Evolutionary conservation across 2,329 filamentous ascomycete genomes (phyloP).

Genomic region (Cryphonectria radicalis): DNA sequence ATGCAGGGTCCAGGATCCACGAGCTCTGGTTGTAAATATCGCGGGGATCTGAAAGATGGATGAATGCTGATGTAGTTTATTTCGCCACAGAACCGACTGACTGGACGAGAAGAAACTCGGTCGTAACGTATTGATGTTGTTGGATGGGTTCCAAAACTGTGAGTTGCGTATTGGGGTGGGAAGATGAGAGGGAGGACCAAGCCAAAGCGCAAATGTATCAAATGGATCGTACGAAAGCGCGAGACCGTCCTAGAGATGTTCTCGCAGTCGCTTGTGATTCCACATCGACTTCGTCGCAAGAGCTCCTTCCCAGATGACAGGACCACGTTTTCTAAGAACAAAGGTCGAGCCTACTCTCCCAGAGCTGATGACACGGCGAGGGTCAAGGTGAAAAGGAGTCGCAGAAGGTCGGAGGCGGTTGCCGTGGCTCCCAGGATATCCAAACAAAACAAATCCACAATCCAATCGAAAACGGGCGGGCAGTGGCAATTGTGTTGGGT

Average conservation of each 20-base stretch:
- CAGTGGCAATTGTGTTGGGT: conserved; percentile 1
- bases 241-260: neutral
- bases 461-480: neutral
- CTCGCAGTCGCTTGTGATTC: neutral
- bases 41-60: conserved; percentile 15
- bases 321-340: neutral
- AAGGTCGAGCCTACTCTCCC: neutral
- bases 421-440: conserved; percentile 8
- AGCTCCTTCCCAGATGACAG: conserved; percentile 8
- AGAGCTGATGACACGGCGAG: neutral
- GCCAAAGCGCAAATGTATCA: neutral
- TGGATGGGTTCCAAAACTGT: conserved; percentile 22
- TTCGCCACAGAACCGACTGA: conserved; percentile 23
- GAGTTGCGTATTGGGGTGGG: neutral
- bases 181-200: neutral
- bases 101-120: conserved; percentile 16
- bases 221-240: neutral
- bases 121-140: conserved; percentile 25
- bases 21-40: neutral
- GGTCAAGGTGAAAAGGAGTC: neutral
- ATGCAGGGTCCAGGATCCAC: conserved; percentile 7
- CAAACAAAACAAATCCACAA: conserved; percentile 10
- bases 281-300: neutral
- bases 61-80: conserved; percentile 25
- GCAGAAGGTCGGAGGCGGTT: neutral